phyloP scores from a whole-genome alignment of 768 basidiomycete genomes.

The Mycena maculata region DNA sequence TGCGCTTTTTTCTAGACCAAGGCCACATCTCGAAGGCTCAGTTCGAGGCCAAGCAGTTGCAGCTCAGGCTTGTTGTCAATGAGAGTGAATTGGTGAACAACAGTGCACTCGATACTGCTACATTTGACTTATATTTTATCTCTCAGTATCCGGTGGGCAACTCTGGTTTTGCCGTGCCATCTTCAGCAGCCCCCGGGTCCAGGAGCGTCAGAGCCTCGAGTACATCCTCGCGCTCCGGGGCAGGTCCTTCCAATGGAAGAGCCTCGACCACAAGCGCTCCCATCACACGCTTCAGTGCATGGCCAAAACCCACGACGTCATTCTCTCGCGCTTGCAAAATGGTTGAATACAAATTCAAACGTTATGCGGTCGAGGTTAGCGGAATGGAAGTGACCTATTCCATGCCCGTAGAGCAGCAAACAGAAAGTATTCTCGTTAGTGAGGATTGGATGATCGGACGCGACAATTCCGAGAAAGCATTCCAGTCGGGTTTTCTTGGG shows the following conservation, averaged over 20 bases:
- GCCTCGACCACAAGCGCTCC: neutral
- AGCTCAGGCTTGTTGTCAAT: conserved; percentile 5
- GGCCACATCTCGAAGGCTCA: conserved; percentile 6
- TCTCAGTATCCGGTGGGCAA: neutral
- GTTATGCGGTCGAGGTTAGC: neutral
- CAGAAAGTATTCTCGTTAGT: conserved; percentile 11
- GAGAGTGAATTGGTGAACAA: neutral
- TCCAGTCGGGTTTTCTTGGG: neutral
- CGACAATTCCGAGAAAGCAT: conserved; percentile 14
- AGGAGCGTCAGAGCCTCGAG: no score
- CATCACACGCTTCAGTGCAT: conserved; percentile 1
- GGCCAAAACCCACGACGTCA: neutral
- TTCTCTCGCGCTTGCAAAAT: neutral
- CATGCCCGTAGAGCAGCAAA: neutral
- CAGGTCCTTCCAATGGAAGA: no score
- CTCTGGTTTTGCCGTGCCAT: neutral
- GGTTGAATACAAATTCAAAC: conserved; percentile 15
- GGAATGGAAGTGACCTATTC: neutral
- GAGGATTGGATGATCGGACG: conserved; percentile 17
- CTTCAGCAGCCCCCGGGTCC: no score
- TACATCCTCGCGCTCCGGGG: no score
- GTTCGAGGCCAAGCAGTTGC: neutral
- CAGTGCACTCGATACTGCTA: no score
- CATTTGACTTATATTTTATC: neutral
- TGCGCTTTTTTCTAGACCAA: neutral